Conservation (phyloP, 2,329 filamentous ascomycete genomes). For the Botrytis hyacinthi region DNA sequence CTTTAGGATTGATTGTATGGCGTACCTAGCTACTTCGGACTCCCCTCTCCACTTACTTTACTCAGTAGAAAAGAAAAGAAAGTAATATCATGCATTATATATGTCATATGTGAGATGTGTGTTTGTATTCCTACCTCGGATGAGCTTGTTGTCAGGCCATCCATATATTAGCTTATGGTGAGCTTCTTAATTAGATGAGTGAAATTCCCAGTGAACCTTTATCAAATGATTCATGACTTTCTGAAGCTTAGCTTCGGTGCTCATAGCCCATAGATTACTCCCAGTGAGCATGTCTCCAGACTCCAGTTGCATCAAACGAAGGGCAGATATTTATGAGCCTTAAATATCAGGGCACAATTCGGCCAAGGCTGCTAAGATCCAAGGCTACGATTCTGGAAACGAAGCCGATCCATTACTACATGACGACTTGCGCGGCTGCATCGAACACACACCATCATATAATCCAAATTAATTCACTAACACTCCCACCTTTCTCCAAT, state of each 20-base stretch:
- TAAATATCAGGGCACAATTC: neutral
- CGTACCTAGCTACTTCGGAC: constrained; percentile 11
- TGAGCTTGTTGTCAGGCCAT: neutral
- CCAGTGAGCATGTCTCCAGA: neutral
- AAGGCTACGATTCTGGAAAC: constrained; percentile 6
- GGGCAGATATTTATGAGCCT: neutral
- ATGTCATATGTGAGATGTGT: neutral
- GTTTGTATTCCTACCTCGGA: neutral
- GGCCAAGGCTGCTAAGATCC: constrained; percentile 18
- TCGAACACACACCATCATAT: constrained; percentile 5
- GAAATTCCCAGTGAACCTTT: neutral
- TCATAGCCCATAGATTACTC: neutral
- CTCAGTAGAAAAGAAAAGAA: neutral
- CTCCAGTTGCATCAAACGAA: neutral
- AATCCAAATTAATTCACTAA: constrained; percentile 1
- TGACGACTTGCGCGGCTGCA: constrained; percentile 16
- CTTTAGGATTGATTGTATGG: constrained; percentile 13
- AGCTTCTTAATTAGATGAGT: neutral
- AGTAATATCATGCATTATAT: neutral
- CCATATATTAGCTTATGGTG: neutral
- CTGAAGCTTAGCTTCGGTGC: neutral
- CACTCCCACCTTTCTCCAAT: neutral
- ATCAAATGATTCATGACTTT: neutral
- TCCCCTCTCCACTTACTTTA: constrained; percentile 14
- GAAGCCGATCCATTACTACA: neutral